Conservation (phyloP, 306 rosid genomes). For the Erythrophleum fordii region DNA sequence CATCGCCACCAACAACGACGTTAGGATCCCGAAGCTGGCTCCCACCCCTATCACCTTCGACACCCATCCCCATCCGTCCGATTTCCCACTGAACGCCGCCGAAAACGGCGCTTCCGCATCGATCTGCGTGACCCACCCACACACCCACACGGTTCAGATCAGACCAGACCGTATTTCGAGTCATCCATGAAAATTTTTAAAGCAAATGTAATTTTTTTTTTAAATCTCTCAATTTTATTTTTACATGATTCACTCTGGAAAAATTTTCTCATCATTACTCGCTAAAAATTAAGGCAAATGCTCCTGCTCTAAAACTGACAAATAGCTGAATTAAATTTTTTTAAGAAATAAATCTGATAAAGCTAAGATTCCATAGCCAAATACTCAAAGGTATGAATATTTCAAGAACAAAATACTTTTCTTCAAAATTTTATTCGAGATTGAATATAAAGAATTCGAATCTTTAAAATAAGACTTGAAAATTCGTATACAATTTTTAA, state of each 20-base stretch:
- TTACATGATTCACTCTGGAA: no score
- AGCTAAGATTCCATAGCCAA: neutral
- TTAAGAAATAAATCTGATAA: neutral
- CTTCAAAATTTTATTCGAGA: neutral
- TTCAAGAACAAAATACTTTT: neutral
- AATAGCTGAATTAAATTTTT: neutral
- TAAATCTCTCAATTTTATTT: neutral
- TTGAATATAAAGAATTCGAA: neutral
- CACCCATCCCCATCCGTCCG: conserved; percentile 84
- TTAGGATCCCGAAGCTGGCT: conserved; percentile 66
- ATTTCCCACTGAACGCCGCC: conserved; percentile 65
- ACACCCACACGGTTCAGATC: neutral
- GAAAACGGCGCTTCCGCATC: conserved; percentile 78
- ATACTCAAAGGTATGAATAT: neutral
- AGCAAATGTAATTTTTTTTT: neutral
- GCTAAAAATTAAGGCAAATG: neutral
- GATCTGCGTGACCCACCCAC: conserved; percentile 53
- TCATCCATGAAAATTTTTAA: neutral
- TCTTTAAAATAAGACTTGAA: neutral
- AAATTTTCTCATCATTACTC: neutral
- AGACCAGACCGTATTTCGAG: neutral
- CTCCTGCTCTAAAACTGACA: no score
- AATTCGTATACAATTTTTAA: no score
- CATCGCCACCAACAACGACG: conserved; percentile 95
- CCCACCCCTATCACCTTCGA: conserved; percentile 77